These are phyloP conservation scores for Codiaeum variegatum DNA, from an alignment of 441 rosid species.

Conservation along the genomic window DNA sequence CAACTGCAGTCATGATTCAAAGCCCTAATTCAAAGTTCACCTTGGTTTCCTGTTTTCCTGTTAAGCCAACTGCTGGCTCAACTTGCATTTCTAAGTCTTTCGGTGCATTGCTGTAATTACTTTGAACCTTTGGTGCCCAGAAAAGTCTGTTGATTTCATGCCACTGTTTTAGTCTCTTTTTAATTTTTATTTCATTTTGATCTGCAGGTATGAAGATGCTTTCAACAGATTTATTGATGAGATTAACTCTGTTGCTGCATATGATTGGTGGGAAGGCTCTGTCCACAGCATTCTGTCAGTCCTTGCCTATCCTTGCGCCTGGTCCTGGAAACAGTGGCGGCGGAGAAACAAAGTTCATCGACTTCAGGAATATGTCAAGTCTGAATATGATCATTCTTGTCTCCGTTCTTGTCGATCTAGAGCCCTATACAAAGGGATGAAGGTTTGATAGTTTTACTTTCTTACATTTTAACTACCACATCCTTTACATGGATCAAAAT, in stretches of 20 bases:
- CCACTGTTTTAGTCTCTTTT: slow-evolving; percentile 21
- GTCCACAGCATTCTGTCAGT: slow-evolving; percentile 84
- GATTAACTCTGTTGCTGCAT: slow-evolving; percentile 91
- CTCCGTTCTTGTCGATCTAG: slow-evolving; percentile 98
- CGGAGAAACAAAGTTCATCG: slow-evolving; percentile 79
- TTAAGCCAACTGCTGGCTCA: background rate
- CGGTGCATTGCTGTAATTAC: background rate
- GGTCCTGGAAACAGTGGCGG: slow-evolving; percentile 99
- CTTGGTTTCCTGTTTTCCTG: background rate
- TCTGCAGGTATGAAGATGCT: slow-evolving; percentile 89
- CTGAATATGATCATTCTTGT: slow-evolving; percentile 97
- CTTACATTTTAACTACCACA: slow-evolving; percentile 14
- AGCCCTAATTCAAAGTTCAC: background rate
- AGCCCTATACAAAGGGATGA: slow-evolving; percentile 97
- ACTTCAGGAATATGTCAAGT: slow-evolving; percentile 91
- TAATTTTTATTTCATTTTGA: slow-evolving; percentile 23
- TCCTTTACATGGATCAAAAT: background rate
- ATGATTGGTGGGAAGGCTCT: slow-evolving; percentile 99
- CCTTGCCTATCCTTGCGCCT: slow-evolving; percentile 93
- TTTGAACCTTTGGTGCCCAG: slow-evolving; percentile 3
- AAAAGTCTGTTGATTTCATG: slow-evolving; percentile 13
- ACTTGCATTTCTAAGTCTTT: background rate
- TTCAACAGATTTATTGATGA: slow-evolving; percentile 94
- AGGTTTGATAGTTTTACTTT: slow-evolving; percentile 47
- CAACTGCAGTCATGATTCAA: background rate